phyloP scores from a whole-genome alignment of 768 basidiomycete species.

The Leccinum subtestaceum region DNA sequence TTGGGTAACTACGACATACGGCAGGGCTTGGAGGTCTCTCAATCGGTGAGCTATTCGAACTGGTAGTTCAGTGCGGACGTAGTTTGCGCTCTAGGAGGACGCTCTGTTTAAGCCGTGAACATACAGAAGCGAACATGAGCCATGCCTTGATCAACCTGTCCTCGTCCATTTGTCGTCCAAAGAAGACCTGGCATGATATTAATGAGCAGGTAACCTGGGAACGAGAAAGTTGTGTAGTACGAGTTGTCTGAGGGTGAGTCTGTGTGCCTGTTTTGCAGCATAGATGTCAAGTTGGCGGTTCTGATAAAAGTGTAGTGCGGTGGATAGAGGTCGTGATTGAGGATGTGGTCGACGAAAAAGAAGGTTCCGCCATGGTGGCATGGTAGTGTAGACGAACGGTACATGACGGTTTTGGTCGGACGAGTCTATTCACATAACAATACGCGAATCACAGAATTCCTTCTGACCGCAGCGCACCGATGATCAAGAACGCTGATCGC shows the following conservation, averaged over 20 bases:
- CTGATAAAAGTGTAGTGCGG: conserved; percentile 70
- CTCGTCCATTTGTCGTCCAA: conserved; percentile 78
- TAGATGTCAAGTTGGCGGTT: conserved; percentile 80
- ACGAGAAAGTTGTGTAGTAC: conserved; percentile 45
- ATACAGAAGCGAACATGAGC: not conserved
- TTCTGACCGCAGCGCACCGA: conserved; percentile 72
- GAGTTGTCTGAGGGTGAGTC: conserved; percentile 75
- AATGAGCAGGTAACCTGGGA: not conserved
- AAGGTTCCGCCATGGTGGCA: conserved; percentile 24
- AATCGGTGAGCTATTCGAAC: conserved; percentile 85
- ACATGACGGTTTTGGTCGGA: not conserved
- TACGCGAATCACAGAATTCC: conserved; percentile 49
- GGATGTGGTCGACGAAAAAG: conserved; percentile 8
- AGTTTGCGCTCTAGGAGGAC: conserved; percentile 71
- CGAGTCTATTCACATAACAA: not conserved
- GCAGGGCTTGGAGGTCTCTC: conserved; percentile 81
- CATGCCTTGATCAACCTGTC: conserved; percentile 73
- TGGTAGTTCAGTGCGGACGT: conserved; percentile 86
- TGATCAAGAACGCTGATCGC: conserved; percentile 74
- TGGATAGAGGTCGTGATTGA: conserved; percentile 29
- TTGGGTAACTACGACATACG: conserved; percentile 84
- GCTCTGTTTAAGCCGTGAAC: not conserved
- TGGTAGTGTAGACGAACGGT: conserved; percentile 7
- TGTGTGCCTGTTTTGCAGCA: conserved; percentile 69
- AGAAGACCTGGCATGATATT: conserved; percentile 60